Base-by-base conservation (phyloP, 495 filamentous ascomycete species). In the Parathielavia appendiculata region DNA sequence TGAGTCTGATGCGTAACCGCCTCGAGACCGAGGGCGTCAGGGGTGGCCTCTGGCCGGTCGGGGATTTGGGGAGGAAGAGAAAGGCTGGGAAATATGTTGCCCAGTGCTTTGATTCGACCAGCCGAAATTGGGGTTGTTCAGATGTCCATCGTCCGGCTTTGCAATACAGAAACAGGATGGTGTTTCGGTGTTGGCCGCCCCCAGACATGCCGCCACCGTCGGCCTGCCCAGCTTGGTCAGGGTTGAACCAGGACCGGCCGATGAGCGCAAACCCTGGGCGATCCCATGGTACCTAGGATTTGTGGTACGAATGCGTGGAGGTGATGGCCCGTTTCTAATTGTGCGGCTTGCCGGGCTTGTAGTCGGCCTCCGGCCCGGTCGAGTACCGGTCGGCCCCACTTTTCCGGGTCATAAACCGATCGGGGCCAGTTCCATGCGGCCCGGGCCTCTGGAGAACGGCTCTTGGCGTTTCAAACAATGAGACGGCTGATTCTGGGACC, bases 291-390 rank as follows among this genome's bases (percentile, higher is more conserved):
- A 19, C 14, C 5, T 6, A 6, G 38, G 16, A 20, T 6, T 11
- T 26, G 3, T 11, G 30, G 32, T n/a, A 19, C 8, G 32, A 19
- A 30, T 48, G 2, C 32, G 39, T 19, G 16, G 51, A 14, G 39
- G 4, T 50, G 51, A 45, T 23, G 50, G 17, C 44, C 44, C 19
- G 57, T 54, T 60, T 55, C 49, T 44, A 12, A 20, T 12, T 41
- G 36, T 13, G 3, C n/a, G 16, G 30, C 10, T 35, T 55, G 51
- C 41, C 57, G 57, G 54, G 57, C 55, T 55, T 60, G 51, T 17
- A 26, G 41, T 54, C 35, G 57, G 57, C 34, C 51, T 23, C 17
- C 22, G 51, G 34, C 51, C 44, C 26, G 51, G 44, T 41, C 26
- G 49, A 48, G 7, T 10, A 3, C 34, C 32, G 50, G 43, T 17